A percentile compares a stretch with the other conserved stretches of the same genome.
Evolutionary conservation across 2,329 filamentous ascomycete genomes (phyloP).

Genomic region (Grosmannia penicillata): DNA sequence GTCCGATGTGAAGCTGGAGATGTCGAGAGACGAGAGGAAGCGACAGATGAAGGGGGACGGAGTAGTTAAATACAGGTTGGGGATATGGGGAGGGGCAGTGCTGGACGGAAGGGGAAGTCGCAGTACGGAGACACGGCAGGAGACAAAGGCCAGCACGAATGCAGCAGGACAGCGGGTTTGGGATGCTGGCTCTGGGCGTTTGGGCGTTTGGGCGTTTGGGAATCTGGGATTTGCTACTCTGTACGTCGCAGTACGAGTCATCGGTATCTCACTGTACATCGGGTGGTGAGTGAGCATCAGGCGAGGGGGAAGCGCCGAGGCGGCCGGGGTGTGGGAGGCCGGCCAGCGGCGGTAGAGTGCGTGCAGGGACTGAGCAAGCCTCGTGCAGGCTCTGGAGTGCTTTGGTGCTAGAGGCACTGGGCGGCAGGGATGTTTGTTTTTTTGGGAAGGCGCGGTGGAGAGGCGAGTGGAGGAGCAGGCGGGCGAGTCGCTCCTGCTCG

Average conservation of each 20-base stretch:
- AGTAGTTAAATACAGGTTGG: background rate
- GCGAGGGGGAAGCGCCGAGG: background rate
- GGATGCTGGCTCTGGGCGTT: background rate
- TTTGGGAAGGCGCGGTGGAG: too few species aligned
- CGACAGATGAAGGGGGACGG: too few species aligned
- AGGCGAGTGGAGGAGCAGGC: too few species aligned
- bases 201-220: background rate
- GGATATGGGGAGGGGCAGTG: too few species aligned
- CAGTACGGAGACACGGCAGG: background rate
- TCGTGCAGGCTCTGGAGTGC: too few species aligned
- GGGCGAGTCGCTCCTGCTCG: too few species aligned
- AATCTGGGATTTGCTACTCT: background rate
- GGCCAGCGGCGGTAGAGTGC: background rate
- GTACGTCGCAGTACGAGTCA: too few species aligned
- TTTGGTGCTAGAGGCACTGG: too few species aligned
- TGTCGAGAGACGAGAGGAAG: constrained; percentile 2
- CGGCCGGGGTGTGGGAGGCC: background rate
- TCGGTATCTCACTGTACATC: too few species aligned
- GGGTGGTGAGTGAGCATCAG: background rate
- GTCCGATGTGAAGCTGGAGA: constrained; percentile 8
- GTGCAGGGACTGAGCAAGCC: too few species aligned
- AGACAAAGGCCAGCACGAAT: constrained; percentile 4
- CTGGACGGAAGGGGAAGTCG: too few species aligned
- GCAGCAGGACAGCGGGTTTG: background rate
- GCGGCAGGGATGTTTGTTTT: too few species aligned